Evolutionary conservation across 2,329 filamentous ascomycete species (phyloP).

Genomic region (Anthostomella pinea): DNA sequence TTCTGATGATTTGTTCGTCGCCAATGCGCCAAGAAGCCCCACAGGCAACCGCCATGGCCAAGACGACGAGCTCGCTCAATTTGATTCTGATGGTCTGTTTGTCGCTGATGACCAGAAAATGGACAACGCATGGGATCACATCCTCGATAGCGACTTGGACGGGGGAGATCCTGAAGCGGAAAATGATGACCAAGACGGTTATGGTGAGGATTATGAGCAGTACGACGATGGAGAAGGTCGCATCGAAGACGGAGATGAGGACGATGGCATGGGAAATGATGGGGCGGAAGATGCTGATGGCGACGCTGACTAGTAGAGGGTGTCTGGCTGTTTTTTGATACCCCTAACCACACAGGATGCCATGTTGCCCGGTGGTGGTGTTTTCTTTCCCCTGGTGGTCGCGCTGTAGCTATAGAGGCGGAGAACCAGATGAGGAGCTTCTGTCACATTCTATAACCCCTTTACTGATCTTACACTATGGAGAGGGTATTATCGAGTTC

Average conservation of each 20-base stretch:
- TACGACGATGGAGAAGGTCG: slow-evolving; percentile 19
- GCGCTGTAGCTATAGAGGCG: too few relatives aligned
- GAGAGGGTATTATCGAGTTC: too few relatives aligned
- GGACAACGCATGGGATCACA: slow-evolving; percentile 27
- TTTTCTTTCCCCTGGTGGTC: too few relatives aligned
- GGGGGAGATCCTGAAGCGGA: slow-evolving; percentile 21
- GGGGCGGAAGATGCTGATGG: slow-evolving; percentile 16
- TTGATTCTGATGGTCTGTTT: slow-evolving; percentile 22
- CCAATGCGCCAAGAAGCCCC: slow-evolving; percentile 1
- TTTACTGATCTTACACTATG: too few relatives aligned
- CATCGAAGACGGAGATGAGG: slow-evolving; percentile 20
- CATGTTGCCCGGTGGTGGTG: too few relatives aligned
- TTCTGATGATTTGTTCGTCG: slow-evolving; percentile 17
- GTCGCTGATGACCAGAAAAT: slow-evolving; percentile 21
- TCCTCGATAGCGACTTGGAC: slow-evolving; percentile 25
- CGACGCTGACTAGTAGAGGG: slow-evolving; percentile 6
- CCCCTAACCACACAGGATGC: too few relatives aligned
- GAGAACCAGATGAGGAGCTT: too few relatives aligned
- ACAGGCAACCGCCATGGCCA: slow-evolving; percentile 1
- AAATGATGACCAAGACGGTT: slow-evolving; percentile 22
- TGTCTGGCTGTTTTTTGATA: too few relatives aligned
- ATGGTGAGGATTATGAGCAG: slow-evolving; percentile 25
- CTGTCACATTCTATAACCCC: too few relatives aligned
- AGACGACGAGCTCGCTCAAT: slow-evolving; percentile 16
- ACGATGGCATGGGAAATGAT: slow-evolving; percentile 11